phyloP scores from a whole-genome alignment of 108 stramenopile species.

The Nitzschia sp. region DNA sequence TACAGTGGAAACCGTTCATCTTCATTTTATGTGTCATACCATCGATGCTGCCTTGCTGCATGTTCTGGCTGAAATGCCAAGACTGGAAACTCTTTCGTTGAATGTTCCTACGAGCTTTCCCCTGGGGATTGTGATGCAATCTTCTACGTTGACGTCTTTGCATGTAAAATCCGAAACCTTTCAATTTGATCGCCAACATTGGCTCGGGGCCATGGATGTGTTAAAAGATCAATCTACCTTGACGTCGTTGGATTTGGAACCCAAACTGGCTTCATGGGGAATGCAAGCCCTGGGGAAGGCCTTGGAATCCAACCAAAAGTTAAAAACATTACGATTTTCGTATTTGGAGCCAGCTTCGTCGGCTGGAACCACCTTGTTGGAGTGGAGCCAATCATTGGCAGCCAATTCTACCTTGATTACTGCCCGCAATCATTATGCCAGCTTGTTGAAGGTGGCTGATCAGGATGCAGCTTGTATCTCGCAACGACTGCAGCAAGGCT shows the following conservation, averaged over 20 bases:
- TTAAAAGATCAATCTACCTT: conserved; percentile 2
- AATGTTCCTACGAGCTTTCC: conserved; percentile 19
- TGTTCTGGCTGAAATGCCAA: neutral
- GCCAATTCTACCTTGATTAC: neutral
- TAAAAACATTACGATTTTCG: conserved; percentile 14
- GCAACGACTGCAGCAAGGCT: neutral
- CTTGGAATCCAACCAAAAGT: neutral
- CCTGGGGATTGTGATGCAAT: neutral
- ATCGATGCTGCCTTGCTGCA: neutral
- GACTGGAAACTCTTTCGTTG: neutral
- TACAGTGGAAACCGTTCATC: conserved; percentile 5
- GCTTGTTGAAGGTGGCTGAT: neutral
- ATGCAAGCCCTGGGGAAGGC: neutral
- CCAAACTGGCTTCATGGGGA: neutral
- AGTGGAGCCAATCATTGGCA: conserved; percentile 1
- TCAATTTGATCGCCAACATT: conserved; percentile 8
- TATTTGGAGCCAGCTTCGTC: neutral
- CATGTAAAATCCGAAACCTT: conserved; percentile 10
- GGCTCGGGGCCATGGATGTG: neutral
- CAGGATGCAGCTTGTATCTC: neutral
- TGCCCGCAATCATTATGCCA: conserved; percentile 9
- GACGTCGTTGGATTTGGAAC: conserved; percentile 5
- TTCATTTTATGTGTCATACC: conserved; percentile 2
- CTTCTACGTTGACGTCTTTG: neutral
- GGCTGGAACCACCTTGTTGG: neutral